phyloP scores from a whole-genome alignment of 75 land plant species.

The Pinus tabuliformis region DNA sequence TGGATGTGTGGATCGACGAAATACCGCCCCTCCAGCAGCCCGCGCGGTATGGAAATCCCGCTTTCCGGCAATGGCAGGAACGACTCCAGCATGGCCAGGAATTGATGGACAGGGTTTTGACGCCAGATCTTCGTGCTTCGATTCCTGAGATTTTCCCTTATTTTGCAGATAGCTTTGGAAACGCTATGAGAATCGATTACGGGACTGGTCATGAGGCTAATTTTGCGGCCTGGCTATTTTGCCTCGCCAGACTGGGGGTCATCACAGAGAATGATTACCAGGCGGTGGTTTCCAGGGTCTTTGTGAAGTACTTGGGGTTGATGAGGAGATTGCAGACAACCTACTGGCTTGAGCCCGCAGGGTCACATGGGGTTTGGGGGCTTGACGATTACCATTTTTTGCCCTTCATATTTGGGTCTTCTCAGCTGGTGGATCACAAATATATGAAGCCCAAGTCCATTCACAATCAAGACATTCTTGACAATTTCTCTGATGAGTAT shows the following conservation, averaged over 20 bases:
- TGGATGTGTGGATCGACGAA: conserved; percentile 64
- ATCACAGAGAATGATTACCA: conserved; percentile 73
- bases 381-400: conserved; percentile 95
- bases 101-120: conserved; percentile 37
- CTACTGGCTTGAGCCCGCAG: conserved; percentile 91
- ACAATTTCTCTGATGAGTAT: conserved; percentile 84
- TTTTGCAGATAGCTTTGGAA: conserved; percentile 90
- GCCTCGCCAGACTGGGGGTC: conserved; percentile 78
- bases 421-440: conserved; percentile 94
- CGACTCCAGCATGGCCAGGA: conserved; percentile 35
- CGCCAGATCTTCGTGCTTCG: conserved; percentile 31
- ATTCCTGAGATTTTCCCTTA: conserved; percentile 70
- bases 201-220: conserved; percentile 99
- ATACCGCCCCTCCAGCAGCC: conserved; percentile 77
- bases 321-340: conserved; percentile 89
- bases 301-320: conserved; percentile 71
- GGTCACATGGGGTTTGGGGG: conserved; percentile 99
- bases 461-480: conserved; percentile 90
- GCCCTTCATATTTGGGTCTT: conserved; percentile 90
- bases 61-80: conserved; percentile 74
- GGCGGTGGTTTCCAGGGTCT: conserved; percentile 68
- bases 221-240: conserved; percentile 90
- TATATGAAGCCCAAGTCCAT: conserved; percentile 99
- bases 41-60: conserved; percentile 79
- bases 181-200: conserved; percentile 80